Evolutionary conservation across 2,329 filamentous ascomycete genomes (phyloP), one percentile per base, ranked within the genome.

Genomic region (Apiospora phragmitis): DNA sequence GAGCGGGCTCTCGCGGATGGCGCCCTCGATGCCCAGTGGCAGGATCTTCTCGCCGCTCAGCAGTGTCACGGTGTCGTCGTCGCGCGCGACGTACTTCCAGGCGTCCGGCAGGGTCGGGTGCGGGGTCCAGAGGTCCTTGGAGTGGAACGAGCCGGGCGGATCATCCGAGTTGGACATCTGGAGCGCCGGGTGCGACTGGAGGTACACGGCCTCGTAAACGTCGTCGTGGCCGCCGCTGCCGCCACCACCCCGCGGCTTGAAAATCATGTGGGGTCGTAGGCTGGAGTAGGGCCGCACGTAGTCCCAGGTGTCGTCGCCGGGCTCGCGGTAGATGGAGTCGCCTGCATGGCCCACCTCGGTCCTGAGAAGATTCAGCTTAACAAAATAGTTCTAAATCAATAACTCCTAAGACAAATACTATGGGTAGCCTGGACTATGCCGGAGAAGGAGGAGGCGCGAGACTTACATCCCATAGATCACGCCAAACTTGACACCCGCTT

Each of bases 321-420:
- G 76, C 3, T 80, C 79, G 12, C 82, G 80, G 55, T 62, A 62
- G 47, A 84, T 79, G 1, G 83, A 84, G 69, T 83, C 82, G 16
- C 81, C 82, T 2, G 83, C 78, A 6, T 83, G 78, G 4, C 83
- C 83, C 16, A 82, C 81, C 72, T 84, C 83, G 9, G 83, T 84
- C 68, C 82, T 83, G 49, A 4, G 5, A 18, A 26, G 35, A n/a
- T 47, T 74, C 55, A 73, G 77, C 55, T 45, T 38, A 3, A 8
- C 43, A 8, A 45, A n/a, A 9, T 6, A n/a, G 43, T 21, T 18
- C 43, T 1, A 12, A 41, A n/a, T n/a, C n/a, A n/a, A n/a, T n/a
- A 24, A 3, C 74, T 67, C 35, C 24, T 67, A 16, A 18, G 42
- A n/a, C n/a, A 24, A 24, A 24, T 24, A 1, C 1, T 8, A 12